Percentiles rank a stretch among this genome's conserved stretches.
Conservation (phyloP, 2,329 filamentous ascomycete genomes). For the Truncatella angustata region DNA sequence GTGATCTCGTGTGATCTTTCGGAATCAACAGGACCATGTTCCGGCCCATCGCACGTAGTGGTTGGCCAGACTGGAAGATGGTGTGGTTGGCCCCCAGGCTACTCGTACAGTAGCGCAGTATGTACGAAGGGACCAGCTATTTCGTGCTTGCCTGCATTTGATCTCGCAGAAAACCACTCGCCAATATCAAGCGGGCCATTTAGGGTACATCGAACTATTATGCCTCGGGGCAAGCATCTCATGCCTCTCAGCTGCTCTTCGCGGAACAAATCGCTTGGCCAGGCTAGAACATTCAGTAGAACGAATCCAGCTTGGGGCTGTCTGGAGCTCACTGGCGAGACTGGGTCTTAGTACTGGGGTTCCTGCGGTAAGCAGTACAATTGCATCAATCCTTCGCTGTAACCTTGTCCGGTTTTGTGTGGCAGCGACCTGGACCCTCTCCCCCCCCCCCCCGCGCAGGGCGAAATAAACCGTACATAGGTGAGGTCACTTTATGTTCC, state of each 20-base stretch:
- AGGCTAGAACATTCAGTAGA: not conserved
- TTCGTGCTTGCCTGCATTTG: not conserved
- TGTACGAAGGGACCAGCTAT: slow-evolving; percentile 5
- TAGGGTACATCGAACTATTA: not conserved
- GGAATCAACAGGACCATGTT: too few species aligned
- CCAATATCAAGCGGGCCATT: not conserved
- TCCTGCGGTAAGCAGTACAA: not conserved
- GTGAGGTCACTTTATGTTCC: too few species aligned
- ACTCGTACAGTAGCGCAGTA: not conserved
- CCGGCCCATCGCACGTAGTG: not conserved
- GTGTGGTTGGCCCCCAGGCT: not conserved
- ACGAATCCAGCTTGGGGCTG: not conserved
- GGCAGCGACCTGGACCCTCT: too few species aligned
- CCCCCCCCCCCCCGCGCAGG: too few species aligned
- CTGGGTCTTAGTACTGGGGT: not conserved
- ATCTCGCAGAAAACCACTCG: not conserved
- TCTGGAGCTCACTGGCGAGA: not conserved
- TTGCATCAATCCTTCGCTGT: not conserved
- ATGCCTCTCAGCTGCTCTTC: too few species aligned
- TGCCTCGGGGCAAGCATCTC: too few species aligned
- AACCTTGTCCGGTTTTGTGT: too few species aligned
- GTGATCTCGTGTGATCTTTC: not conserved
- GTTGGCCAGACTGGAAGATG: not conserved
- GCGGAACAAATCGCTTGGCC: not conserved
- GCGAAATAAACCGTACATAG: too few species aligned